Evolutionary conservation across 2,329 filamentous ascomycete species (phyloP).

Genomic region (Trichoderma koningii): DNA sequence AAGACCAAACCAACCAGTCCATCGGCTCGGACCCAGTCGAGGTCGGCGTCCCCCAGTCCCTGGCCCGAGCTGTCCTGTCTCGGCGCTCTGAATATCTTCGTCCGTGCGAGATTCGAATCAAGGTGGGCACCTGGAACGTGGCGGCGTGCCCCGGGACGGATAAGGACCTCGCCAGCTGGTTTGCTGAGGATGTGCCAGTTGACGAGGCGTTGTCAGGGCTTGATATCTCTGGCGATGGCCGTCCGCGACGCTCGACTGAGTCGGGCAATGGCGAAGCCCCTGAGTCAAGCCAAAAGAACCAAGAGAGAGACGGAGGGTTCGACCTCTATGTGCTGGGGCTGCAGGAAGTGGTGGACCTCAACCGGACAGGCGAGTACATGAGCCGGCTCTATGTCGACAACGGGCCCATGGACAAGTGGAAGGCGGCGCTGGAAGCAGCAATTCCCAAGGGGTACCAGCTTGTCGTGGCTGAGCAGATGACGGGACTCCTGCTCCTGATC

Average conservation of each 20-base stretch:
- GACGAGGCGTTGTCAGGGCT: constrained; percentile 63
- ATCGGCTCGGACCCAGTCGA: constrained; percentile 49
- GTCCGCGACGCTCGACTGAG: constrained; percentile 40
- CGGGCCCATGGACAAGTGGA: constrained; percentile 74
- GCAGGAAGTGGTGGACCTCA: constrained; percentile 89
- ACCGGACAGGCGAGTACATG: constrained; percentile 76
- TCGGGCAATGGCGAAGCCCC: constrained; percentile 40
- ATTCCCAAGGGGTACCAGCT: constrained; percentile 77
- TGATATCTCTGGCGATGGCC: constrained; percentile 45
- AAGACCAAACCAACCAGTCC: constrained; percentile 40
- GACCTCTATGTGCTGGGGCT: constrained; percentile 88
- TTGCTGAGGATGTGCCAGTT: constrained; percentile 74
- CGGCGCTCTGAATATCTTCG: constrained; percentile 78
- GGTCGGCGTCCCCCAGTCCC: constrained; percentile 53
- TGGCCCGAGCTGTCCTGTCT: constrained; percentile 68
- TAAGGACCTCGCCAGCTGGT: constrained; percentile 86
- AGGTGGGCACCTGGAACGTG: constrained; percentile 95
- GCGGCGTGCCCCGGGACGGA: constrained; percentile 82
- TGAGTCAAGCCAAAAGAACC: constrained; percentile 43
- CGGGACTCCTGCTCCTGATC: constrained; percentile 80
- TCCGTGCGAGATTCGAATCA: constrained; percentile 74
- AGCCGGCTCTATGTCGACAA: constrained; percentile 71
- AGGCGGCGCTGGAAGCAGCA: constrained; percentile 69
- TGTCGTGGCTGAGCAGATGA: constrained; percentile 79
- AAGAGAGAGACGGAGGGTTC: constrained; percentile 65